Base-by-base conservation (phyloP, 352 stramenopile species). In the Globisporangium viniferum region DNA sequence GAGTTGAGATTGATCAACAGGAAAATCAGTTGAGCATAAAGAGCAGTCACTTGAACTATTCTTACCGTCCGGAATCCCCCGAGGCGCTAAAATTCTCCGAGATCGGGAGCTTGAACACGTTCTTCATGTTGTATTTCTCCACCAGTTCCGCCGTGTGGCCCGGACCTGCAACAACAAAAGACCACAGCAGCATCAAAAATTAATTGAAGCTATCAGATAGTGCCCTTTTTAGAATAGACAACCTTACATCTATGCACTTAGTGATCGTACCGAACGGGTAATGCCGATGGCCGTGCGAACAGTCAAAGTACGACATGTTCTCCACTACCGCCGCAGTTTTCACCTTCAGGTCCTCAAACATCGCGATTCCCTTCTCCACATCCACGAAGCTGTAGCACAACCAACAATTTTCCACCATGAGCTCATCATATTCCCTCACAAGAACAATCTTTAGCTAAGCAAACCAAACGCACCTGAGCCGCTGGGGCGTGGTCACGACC, bases 301-400 rank as follows among this genome's bases (percentile, higher is more conserved):
- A 97, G 66, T 97, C 88, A 65, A 97, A 99, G 68, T 98, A 99
- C 22, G 97, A 92, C 97, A 99, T 99, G 78, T 99, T 99, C 71
- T 99, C 97, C 5, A 99, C 98, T 14, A 99, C 89, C 14, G 97
- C 97, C 6, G 98, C 78, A 8, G 94, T 98, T 61, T 96, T 97
- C 46, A 99, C 95, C 79, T 99, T 98, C 24, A 99, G 85, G 36
- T 97, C 93, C 55, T 99, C 89, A 74, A 99, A 99, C 93, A 99
- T 98, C 44, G 97, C 80, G 55, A 99, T 98, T 61, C 98, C 98
- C 72, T 99, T 98, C 59, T 99, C 97, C 12, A 99, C 98, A 76
- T 99, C 98, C 29, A 98, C 96, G 73, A 99, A 99, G 73, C 91
- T 97, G 58, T 49, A 64, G 20, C 35, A 62, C 27, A 39, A 41